phyloP scores from a whole-genome alignment of 2,329 filamentous ascomycete genomes.

The Incumbomyces lentus region DNA sequence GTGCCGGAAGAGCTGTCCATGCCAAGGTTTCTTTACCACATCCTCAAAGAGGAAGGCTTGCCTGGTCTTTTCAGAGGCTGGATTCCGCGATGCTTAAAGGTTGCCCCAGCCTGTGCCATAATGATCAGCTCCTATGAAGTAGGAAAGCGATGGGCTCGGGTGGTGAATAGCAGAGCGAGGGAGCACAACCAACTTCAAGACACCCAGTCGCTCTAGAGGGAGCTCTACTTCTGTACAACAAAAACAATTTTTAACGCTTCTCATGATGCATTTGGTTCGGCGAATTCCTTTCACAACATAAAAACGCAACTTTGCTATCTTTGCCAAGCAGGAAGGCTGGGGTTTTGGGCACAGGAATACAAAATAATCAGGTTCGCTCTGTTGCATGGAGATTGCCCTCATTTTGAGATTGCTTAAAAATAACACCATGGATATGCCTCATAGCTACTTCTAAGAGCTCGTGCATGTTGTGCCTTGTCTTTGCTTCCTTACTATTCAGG shows the following conservation, averaged over 20 bases:
- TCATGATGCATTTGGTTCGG: not conserved
- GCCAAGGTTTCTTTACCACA: conserved; percentile 76
- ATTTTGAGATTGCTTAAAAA: no score
- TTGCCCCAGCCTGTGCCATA: conserved; percentile 92
- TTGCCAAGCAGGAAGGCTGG: no score
- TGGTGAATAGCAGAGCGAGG: conserved; percentile 54
- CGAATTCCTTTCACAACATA: not conserved
- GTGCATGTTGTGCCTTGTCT: no score
- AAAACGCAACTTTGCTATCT: no score
- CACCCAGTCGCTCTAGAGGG: no score
- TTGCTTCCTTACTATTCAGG: no score
- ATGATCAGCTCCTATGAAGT: conserved; percentile 99
- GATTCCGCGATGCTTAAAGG: conserved; percentile 84
- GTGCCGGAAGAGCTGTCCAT: conserved; percentile 67
- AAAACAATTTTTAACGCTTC: not conserved
- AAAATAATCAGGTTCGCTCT: no score
- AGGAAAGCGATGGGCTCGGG: conserved; percentile 75
- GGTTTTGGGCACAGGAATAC: no score
- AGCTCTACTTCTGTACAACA: not conserved
- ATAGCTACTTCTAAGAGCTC: no score
- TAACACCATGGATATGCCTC: no score
- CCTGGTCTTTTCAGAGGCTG: conserved; percentile 80
- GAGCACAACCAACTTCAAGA: conserved; percentile 2
- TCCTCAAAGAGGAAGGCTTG: conserved; percentile 74
- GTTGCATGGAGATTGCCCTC: no score